phyloP scores from a whole-genome alignment of 2,329 filamentous ascomycete genomes.

The Lasiodiplodia citricola region DNA sequence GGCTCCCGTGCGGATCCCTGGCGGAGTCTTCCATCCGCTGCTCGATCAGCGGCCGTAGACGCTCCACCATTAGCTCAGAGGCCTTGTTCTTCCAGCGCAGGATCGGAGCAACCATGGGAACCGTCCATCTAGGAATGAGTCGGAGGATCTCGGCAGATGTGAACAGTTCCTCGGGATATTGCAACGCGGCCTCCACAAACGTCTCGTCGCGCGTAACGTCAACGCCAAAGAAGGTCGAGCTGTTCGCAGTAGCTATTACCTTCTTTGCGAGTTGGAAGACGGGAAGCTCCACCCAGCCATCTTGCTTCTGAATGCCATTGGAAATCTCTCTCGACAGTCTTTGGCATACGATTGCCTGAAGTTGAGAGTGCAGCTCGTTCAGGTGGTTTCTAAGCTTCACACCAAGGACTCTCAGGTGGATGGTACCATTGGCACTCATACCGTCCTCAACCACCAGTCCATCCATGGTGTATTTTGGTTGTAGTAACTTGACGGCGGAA shows the following conservation, averaged over 20 bases:
- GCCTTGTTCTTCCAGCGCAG: background rate
- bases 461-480: constrained; percentile 25
- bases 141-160: constrained; percentile 17
- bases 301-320: background rate
- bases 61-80: background rate
- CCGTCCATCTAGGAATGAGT: background rate
- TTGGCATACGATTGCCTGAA: background rate
- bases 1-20: background rate
- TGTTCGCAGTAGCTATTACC: constrained; percentile 3
- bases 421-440: constrained; percentile 13
- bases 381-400: constrained; percentile 7
- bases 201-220: background rate
- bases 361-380: constrained; percentile 10
- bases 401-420: constrained; percentile 9
- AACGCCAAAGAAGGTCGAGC: constrained; percentile 4
- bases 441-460: constrained; percentile 12
- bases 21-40: constrained; percentile 6
- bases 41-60: constrained; percentile 8
- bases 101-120: background rate
- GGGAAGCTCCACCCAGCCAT: constrained; percentile 1
- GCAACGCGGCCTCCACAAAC: constrained; percentile 8
- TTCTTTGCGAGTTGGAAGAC: constrained; percentile 9
- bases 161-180: constrained; percentile 17
- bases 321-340: background rate
- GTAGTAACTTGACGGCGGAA: background rate